Conservation (phyloP, 1,139 yeast species). For the Hyphopichia fennica region DNA sequence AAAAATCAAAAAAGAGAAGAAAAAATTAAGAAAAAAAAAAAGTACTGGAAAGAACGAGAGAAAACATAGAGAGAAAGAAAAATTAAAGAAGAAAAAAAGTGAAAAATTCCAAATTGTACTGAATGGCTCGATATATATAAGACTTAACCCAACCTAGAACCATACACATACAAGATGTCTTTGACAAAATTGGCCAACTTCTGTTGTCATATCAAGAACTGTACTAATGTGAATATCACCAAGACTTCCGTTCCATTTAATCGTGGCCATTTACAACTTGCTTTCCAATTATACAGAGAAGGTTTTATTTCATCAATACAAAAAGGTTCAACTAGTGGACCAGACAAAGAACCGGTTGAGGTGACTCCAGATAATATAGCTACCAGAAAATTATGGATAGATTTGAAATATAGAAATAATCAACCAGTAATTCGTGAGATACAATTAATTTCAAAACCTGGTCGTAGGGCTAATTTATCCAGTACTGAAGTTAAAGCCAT, state of each 20-base stretch:
- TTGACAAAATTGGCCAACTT: slow-evolving; percentile 79
- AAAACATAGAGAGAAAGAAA: neutral
- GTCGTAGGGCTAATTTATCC: slow-evolving; percentile 66
- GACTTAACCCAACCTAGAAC: no score
- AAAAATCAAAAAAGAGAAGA: no score
- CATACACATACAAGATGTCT: slow-evolving; percentile 54
- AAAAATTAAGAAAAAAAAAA: no score
- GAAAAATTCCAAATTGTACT: neutral
- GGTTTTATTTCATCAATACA: slow-evolving; percentile 86
- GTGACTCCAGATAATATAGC: slow-evolving; percentile 87
- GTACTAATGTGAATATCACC: slow-evolving; percentile 71
- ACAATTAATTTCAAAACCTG: slow-evolving; percentile 81
- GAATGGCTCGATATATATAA: no score
- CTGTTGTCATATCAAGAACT: slow-evolving; percentile 89
- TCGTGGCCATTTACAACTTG: slow-evolving; percentile 77
- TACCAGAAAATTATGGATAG: slow-evolving; percentile 88
- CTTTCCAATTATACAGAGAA: slow-evolving; percentile 82
- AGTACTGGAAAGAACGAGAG: neutral
- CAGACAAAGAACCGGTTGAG: slow-evolving; percentile 72
- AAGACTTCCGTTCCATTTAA: slow-evolving; percentile 84
- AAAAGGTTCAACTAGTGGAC: slow-evolving; percentile 88
- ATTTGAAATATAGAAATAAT: slow-evolving; percentile 82
- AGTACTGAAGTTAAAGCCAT: slow-evolving; percentile 67
- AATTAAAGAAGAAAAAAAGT: neutral
- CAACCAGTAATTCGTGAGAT: slow-evolving; percentile 74